These are phyloP conservation scores for Cladosporium sp. DNA, from an alignment of 2,329 filamentous ascomycete species.

Conservation along the genomic window DNA sequence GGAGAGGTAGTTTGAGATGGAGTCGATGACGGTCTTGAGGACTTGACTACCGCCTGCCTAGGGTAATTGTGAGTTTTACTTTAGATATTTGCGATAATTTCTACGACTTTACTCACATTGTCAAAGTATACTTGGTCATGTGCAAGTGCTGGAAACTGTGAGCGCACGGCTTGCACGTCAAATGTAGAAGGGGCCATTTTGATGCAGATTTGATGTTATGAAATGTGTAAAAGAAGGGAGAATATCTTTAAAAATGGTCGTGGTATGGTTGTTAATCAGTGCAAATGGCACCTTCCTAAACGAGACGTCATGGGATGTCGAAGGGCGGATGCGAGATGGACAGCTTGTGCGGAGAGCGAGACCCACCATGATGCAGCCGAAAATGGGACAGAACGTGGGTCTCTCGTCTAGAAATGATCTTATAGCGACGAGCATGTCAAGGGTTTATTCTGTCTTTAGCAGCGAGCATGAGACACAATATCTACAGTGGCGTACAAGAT, in stretches of 20 bases:
- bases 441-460: accelerated
- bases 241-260: not conserved
- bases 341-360: constrained; percentile 7
- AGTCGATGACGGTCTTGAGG: constrained; percentile 66
- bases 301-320: constrained; percentile 4
- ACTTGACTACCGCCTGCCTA: constrained; percentile 70
- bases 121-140: constrained; percentile 73
- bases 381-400: not conserved
- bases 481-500: not conserved
- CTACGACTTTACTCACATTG: constrained; percentile 56
- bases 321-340: not conserved
- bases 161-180: constrained; percentile 58
- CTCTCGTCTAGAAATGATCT: not conserved
- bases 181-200: constrained; percentile 41
- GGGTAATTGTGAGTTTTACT: not conserved
- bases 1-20: constrained; percentile 66
- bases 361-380: constrained; percentile 5
- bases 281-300: constrained; percentile 24
- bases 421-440: not conserved
- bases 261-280: constrained; percentile 1
- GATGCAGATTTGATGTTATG: not conserved
- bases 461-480: not conserved
- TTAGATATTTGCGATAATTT: not conserved
- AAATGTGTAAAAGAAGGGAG: not conserved
- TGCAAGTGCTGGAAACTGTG: constrained; percentile 68